Conservation (phyloP, 306 rosid genomes). For the Ochetophila trinervis region DNA sequence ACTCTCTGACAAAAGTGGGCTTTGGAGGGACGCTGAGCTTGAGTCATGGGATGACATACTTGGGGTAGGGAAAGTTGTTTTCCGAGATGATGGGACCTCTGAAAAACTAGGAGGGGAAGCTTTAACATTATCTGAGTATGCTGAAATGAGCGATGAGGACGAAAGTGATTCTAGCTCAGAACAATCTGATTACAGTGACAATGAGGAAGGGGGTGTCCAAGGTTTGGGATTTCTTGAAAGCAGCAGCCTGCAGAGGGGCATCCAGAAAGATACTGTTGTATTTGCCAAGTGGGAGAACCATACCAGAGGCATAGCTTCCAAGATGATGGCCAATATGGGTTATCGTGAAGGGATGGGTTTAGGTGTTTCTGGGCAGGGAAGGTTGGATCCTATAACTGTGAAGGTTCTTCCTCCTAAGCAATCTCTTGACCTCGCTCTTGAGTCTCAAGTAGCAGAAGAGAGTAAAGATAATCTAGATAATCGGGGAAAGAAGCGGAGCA, state of each 20-base stretch:
- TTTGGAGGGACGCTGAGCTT: constrained; percentile 92
- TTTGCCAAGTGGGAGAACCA: constrained; percentile 99
- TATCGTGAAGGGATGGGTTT: constrained; percentile 85
- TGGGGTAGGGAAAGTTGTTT: constrained; percentile 73
- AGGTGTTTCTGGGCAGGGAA: constrained; percentile 89
- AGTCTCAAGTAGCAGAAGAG: constrained; percentile 42
- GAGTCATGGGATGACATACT: constrained; percentile 73
- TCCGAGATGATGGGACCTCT: constrained; percentile 77
- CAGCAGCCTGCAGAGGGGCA: constrained; percentile 61
- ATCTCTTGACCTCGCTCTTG: constrained; percentile 82
- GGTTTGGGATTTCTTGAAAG: constrained; percentile 85
- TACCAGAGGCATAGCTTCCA: constrained; percentile 91
- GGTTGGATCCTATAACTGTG: constrained; percentile 65
- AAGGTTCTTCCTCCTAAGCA: constrained; percentile 84
- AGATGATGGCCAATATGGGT: constrained; percentile 99
- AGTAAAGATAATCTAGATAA: constrained; percentile 33
- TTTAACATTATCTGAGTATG: constrained; percentile 61
- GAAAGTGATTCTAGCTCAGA: constrained; percentile 62
- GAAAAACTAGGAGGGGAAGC: constrained; percentile 60
- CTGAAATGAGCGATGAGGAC: constrained; percentile 46
- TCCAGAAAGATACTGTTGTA: constrained; percentile 74
- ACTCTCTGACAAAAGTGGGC: constrained; percentile 49
- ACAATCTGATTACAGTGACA: constrained; percentile 58
- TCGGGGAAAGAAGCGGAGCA: constrained; percentile 62
- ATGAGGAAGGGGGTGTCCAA: constrained; percentile 53